Base-by-base conservation (phyloP, 441 rosid species). In the Populus trichocarpa region DNA sequence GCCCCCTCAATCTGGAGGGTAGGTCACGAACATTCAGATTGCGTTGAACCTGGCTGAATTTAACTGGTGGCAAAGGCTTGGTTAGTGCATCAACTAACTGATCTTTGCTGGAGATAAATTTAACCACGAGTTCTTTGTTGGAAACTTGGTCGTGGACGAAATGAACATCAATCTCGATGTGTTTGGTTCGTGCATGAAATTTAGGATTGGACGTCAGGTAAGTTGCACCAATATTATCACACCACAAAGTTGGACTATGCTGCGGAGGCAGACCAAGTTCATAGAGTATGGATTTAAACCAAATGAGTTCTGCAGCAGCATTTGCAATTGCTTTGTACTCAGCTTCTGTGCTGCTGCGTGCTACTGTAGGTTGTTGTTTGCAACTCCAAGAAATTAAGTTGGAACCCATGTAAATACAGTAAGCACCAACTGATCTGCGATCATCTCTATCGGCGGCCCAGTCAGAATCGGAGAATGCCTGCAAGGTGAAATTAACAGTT, bases 291-390 rank as follows among this genome's bases (percentile, higher is more conserved):
- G 61, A 53, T 53, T 5, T 53, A 0, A 53, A 53, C 61, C 61
- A 53, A 5, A 18, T 5, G 2, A 53, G 8, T 53, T 53, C 8
- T 0, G 9, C 1, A 18, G 22, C 61, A 18, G 22, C 61, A 5
- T 53, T 53, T 2, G 8, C 61, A 53, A 53, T 53, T 2, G 22
- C 61, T 18, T 53, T 53, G 22, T 2, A 6, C n/a, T 53, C 1
- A 0, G 22, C 1, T 6, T 18, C 1, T 2, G 3, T 53, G n/a
- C 3, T 50, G 9, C 0, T 53, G 1, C 61, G 2, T 0, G 22
- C 61, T 16, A 18, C 0, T 0, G 0, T 18, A 0, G 10, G 3
- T 53, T 53, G 9, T 53, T 53, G 3, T 53, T 53, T 53, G 22
- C 22, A 53, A 18, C 22, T 53, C 22, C 9, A 53, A 18, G 22